Conservation (phyloP, 2,329 filamentous ascomycete species). For the Botrytis deweyae region DNA sequence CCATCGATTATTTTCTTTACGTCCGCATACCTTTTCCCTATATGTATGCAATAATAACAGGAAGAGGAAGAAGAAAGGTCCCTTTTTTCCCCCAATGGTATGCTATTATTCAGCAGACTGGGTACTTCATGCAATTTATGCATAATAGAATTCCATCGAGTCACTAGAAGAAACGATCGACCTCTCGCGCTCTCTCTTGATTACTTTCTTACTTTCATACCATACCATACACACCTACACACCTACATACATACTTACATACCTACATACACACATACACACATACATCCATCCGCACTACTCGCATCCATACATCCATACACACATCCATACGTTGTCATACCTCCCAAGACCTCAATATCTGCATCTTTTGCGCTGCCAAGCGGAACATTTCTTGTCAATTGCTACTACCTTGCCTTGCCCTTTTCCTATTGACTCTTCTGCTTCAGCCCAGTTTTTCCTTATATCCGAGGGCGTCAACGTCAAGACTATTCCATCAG, state of each 20-base stretch:
- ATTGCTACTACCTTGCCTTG: background rate
- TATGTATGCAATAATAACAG: background rate
- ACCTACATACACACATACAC: background rate
- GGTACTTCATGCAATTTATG: slow-evolving; percentile 3
- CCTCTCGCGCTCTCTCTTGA: background rate
- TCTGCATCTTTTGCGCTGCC: slow-evolving; percentile 9
- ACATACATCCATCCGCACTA: background rate
- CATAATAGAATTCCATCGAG: background rate
- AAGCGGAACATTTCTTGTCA: slow-evolving; percentile 13
- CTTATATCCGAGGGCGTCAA: slow-evolving; percentile 10
- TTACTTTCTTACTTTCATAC: background rate
- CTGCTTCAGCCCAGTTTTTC: background rate
- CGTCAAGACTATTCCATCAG: slow-evolving; percentile 4
- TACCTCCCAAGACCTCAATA: slow-evolving; percentile 9
- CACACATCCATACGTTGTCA: background rate
- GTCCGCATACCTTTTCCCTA: background rate
- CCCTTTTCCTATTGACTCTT: background rate
- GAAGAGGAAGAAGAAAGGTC: background rate
- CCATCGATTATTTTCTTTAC: background rate
- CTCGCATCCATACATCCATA: background rate
- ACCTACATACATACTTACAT: no score
- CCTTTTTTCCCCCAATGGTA: background rate
- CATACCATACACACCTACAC: background rate
- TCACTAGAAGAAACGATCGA: background rate
- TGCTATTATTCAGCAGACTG: background rate